Conservation (phyloP, 2,329 filamentous ascomycete genomes). For the Fusarium austroafricanum region DNA sequence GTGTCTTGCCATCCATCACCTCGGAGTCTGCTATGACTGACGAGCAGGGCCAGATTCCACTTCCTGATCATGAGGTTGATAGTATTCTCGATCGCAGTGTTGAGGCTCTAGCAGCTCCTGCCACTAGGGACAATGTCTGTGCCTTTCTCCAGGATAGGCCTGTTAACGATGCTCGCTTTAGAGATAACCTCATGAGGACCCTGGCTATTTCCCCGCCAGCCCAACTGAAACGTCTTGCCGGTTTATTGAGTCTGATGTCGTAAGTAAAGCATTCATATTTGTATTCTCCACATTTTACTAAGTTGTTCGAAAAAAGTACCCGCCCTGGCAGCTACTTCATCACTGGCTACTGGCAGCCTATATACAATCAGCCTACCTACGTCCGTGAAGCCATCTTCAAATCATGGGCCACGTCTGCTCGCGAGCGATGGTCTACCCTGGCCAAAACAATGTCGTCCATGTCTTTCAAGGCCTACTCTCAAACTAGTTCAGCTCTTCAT, state of each 20-base stretch:
- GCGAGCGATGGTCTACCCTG: slow-evolving; percentile 66
- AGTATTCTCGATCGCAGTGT: slow-evolving; percentile 55
- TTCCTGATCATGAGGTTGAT: slow-evolving; percentile 64
- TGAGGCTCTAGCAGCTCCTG: slow-evolving; percentile 52
- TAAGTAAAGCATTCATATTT: slow-evolving; percentile 49
- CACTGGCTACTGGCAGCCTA: slow-evolving; percentile 73
- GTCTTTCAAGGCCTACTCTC: slow-evolving; percentile 65
- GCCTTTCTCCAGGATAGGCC: slow-evolving; percentile 65
- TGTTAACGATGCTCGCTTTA: slow-evolving; percentile 64
- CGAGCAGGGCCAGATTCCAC: slow-evolving; percentile 55
- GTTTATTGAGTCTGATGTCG: slow-evolving; percentile 56
- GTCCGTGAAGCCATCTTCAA: slow-evolving; percentile 72
- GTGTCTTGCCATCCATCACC: slow-evolving; percentile 70
- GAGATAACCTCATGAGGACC: slow-evolving; percentile 59
- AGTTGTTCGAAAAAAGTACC: slow-evolving; percentile 60
- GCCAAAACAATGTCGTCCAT: slow-evolving; percentile 67
- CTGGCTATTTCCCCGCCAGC: slow-evolving; percentile 52
- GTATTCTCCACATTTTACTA: background rate
- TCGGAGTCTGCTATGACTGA: slow-evolving; percentile 55
- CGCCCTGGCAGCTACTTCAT: slow-evolving; percentile 71
- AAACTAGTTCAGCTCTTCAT: slow-evolving; percentile 66
- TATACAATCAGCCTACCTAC: slow-evolving; percentile 70
- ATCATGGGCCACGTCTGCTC: slow-evolving; percentile 69
- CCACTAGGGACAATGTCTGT: slow-evolving; percentile 58
- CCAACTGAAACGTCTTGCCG: slow-evolving; percentile 53